Evolutionary conservation across 495 filamentous ascomycete species (phyloP), one percentile per base, ranked within the genome.

Genomic region (Neurospora hispaniola): DNA sequence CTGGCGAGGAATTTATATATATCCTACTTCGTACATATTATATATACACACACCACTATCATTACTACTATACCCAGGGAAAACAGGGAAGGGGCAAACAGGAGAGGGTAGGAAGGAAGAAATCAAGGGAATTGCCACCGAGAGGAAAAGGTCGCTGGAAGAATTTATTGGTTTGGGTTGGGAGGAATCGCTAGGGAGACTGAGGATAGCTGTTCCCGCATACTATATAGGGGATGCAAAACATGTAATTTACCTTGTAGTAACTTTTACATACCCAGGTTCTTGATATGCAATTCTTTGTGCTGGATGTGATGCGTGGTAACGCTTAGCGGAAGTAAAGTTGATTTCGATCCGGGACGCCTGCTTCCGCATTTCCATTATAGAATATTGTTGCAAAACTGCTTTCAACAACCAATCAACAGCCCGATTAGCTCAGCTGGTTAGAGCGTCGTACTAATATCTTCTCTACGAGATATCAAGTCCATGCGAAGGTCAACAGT

Each of bases 381-480:
- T 40, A 40, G 39, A 0, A 3, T 40, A 3, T 10, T 40, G 39
- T 9, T 40, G 9, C 9, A 12, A 2, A 16, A 0, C 0, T 4
- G 0, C 1, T 7, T 62, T 35, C 0, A 62, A 62, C 27, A 35
- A 62, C 54, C 27, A 66, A 66, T 66, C 6, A 66, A 4, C 3
- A 66, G 54, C 54, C 54, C 54, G 54, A 66, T 66, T 66, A 66
- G 54, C 54, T 66, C 54, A 66, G 54, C 54, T 66, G 54, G 54
- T 66, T 66, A 66, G 54, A 66, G 54, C 54, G 54, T 38, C 35
- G 35, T 38, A 38, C 35, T 38, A 38, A 38, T 38, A 38, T 38
- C 35, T 38, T 38, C 35, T 38, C 35, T 5, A 38, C 35, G 35
- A 38, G 35, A 38, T 38, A 38, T 38, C 35, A 38, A 38, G 35